phyloP scores from a whole-genome alignment of 306 rosid species.

The Cicer pinnatifidum region DNA sequence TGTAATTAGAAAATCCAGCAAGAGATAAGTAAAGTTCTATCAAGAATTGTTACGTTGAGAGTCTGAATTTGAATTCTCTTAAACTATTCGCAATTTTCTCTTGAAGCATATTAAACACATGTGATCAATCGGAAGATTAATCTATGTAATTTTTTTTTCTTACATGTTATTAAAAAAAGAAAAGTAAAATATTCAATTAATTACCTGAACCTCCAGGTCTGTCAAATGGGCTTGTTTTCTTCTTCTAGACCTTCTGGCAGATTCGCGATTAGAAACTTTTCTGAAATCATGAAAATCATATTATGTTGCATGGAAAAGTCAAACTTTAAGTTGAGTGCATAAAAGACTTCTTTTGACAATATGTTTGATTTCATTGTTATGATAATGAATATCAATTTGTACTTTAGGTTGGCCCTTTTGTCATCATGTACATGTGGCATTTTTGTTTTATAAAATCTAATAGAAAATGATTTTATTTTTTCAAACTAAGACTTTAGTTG shows the following conservation, averaged over 20 bases:
- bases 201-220: constrained; percentile 51
- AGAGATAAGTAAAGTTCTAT: too few relatives aligned
- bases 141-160: too few relatives aligned
- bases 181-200: neutral
- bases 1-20: too few relatives aligned
- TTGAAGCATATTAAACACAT: too few relatives aligned
- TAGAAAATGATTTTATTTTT: neutral
- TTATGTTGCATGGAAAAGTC: neutral
- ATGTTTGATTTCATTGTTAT: neutral
- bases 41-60: too few relatives aligned
- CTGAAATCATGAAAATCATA: constrained; percentile 43
- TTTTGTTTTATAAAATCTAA: neutral
- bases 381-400: neutral
- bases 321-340: neutral
- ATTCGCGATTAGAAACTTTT: constrained; percentile 51
- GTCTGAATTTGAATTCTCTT: too few relatives aligned
- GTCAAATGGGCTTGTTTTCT: constrained; percentile 51
- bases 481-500: neutral
- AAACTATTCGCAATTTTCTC: too few relatives aligned
- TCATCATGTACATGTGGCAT: neutral
- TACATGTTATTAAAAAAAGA: too few relatives aligned
- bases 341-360: neutral
- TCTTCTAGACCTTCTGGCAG: constrained; percentile 54
- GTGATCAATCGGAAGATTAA: too few relatives aligned
- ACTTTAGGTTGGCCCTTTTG: neutral